These are phyloP conservation scores for Telfairia occidentalis DNA, from an alignment of 331 rosid species.

Conservation along the genomic window DNA sequence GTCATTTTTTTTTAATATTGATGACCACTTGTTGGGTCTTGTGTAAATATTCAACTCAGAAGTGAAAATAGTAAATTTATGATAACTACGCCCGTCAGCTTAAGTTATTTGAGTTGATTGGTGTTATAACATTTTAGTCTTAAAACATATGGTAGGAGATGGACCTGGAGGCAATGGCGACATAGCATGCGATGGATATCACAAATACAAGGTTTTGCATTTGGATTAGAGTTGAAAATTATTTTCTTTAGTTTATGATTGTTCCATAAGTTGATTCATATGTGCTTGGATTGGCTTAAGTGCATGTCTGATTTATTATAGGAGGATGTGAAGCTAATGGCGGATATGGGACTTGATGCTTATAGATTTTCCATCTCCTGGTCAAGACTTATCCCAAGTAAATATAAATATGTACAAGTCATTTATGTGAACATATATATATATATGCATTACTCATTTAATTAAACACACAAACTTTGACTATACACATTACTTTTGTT, in stretches of 20 bases:
- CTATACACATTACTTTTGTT: too few species aligned
- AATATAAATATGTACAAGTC: too few species aligned
- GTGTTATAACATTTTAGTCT: too few species aligned
- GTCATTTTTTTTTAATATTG: too few species aligned
- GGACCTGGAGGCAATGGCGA: conserved; percentile 40
- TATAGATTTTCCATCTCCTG: conserved; percentile 74
- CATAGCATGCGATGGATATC: conserved; percentile 50
- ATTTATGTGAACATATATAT: too few species aligned
- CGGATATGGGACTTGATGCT: conserved; percentile 46
- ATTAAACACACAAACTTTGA: too few species aligned
- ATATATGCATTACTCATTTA: too few species aligned
- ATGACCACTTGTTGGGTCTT: too few species aligned
- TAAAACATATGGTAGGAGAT: conserved; percentile 21
- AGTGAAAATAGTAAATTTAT: too few species aligned
- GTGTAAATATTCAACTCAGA: too few species aligned
- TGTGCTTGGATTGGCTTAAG: background rate
- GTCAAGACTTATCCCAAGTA: conserved; percentile 76
- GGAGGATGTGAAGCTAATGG: conserved; percentile 74
- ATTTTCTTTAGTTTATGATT: background rate
- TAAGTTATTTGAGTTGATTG: too few species aligned
- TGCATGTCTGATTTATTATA: conserved; percentile 15
- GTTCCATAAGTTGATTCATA: background rate
- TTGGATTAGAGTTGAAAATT: background rate
- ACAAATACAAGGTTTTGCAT: conserved; percentile 53
- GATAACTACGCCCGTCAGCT: too few species aligned